Evolutionary conservation across 768 basidiomycete species (phyloP).

Genomic region (Tricholoma bakamatsutake): DNA sequence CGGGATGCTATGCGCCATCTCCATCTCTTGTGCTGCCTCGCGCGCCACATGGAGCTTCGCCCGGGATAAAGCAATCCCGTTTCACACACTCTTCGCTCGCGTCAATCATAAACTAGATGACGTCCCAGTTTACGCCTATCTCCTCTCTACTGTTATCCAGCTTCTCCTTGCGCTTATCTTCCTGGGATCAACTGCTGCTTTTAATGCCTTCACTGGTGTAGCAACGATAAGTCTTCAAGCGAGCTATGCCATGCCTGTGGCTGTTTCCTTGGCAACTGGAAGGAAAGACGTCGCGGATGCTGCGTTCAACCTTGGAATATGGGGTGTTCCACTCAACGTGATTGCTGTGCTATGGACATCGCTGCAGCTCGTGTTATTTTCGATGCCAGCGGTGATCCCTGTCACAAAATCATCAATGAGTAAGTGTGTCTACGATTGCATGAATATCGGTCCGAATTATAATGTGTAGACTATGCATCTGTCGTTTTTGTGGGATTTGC

Average conservation of each 20-base stretch:
- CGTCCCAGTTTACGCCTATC: slow-evolving; percentile 54
- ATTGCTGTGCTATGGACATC: slow-evolving; percentile 52
- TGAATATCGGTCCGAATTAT: not conserved
- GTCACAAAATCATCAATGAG: slow-evolving; percentile 45
- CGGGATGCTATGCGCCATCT: slow-evolving; percentile 58
- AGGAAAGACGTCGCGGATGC: slow-evolving; percentile 42
- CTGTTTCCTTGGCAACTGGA: slow-evolving; percentile 41
- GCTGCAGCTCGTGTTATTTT: slow-evolving; percentile 61
- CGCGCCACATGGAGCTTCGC: slow-evolving; percentile 70
- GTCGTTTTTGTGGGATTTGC: slow-evolving; percentile 64
- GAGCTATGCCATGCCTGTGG: slow-evolving; percentile 57
- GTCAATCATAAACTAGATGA: slow-evolving; percentile 26
- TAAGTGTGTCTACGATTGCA: slow-evolving; percentile 17
- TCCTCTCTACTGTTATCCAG: slow-evolving; percentile 54
- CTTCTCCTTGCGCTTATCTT: slow-evolving; percentile 57
- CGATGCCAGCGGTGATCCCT: slow-evolving; percentile 61
- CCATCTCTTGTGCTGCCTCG: slow-evolving; percentile 61
- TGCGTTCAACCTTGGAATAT: slow-evolving; percentile 42
- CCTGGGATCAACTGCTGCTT: slow-evolving; percentile 56
- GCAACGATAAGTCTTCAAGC: slow-evolving; percentile 61
- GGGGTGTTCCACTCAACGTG: slow-evolving; percentile 41
- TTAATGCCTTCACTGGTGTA: slow-evolving; percentile 64
- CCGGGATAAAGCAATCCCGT: slow-evolving; percentile 60
- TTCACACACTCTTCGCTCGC: slow-evolving; percentile 39
- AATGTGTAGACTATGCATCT: slow-evolving; percentile 52